These are phyloP conservation scores for Claviceps sp. DNA, from an alignment of 2,329 filamentous ascomycete genomes.

Conservation along the genomic window DNA sequence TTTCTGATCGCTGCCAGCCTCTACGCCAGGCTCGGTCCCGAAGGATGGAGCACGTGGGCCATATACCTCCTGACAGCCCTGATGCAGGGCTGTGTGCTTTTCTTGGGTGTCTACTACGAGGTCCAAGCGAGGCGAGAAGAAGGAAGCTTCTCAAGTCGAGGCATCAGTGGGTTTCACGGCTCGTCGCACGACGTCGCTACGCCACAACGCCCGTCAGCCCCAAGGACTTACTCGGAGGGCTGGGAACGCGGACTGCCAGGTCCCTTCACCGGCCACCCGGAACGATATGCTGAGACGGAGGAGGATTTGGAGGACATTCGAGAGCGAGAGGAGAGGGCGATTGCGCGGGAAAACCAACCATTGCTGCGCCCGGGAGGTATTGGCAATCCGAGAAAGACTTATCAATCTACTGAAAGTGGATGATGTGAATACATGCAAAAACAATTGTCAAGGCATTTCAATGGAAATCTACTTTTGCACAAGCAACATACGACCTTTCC, in stretches of 20 bases:
- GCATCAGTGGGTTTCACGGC: conserved; percentile 15
- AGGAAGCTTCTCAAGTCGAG: conserved; percentile 10
- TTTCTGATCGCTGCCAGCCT: conserved; percentile 81
- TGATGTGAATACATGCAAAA: not conserved
- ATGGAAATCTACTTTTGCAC: not conserved
- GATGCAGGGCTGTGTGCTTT: conserved; percentile 70
- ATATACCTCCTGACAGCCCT: conserved; percentile 77
- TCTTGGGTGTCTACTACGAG: conserved; percentile 71
- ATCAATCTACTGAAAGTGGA: conserved; percentile 18
- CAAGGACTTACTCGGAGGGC: conserved; percentile 34
- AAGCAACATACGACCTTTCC: not conserved
- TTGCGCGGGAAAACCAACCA: conserved; percentile 36
- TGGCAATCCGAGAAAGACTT: conserved; percentile 29
- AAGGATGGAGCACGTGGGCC: conserved; percentile 92
- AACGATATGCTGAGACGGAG: conserved; percentile 37
- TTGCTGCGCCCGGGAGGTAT: conserved; percentile 37
- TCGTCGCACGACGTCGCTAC: conserved; percentile 14
- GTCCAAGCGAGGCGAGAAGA: conserved; percentile 28
- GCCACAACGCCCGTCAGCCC: conserved; percentile 24
- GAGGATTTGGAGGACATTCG: conserved; percentile 37
- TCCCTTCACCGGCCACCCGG: conserved; percentile 37
- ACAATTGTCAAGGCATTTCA: too few species aligned
- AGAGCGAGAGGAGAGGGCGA: conserved; percentile 37
- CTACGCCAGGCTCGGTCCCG: conserved; percentile 61
- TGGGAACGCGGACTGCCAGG: conserved; percentile 38